Evolutionary conservation across 495 filamentous ascomycete genomes (phyloP).

Genomic region (Talaromyces liani): DNA sequence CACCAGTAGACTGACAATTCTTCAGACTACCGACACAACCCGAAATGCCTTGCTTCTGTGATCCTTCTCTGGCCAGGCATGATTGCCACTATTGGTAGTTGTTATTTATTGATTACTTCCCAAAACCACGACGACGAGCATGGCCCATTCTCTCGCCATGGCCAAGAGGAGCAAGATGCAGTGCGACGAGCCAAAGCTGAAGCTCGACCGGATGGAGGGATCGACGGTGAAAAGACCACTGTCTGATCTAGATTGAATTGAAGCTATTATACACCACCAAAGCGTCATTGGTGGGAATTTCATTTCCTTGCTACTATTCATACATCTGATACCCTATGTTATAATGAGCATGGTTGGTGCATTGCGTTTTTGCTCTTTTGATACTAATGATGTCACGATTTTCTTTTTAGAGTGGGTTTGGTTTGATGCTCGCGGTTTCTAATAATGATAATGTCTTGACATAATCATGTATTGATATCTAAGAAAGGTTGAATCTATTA

Average conservation of each 20-base stretch:
- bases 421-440: background rate
- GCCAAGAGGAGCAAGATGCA: background rate
- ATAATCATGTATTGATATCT: slow-evolving; percentile 2
- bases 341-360: background rate
- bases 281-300: background rate
- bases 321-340: background rate
- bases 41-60: slow-evolving; percentile 30
- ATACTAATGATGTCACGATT: background rate
- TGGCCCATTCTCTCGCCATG: slow-evolving; percentile 12
- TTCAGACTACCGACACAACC: slow-evolving; percentile 29
- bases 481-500: background rate
- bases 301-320: background rate
- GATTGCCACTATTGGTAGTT: slow-evolving; percentile 21
- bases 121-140: slow-evolving; percentile 21
- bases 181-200: background rate
- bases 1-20: slow-evolving; percentile 12
- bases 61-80: slow-evolving; percentile 34
- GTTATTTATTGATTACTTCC: slow-evolving; percentile 21
- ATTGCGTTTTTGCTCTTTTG: background rate
- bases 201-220: background rate
- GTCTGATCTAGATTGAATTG: background rate
- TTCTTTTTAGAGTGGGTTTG: background rate
- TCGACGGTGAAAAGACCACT: background rate
- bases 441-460: background rate
- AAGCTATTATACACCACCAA: background rate